phyloP scores from a whole-genome alignment of 257 asterid genomes.

The Fraxinus americana region DNA sequence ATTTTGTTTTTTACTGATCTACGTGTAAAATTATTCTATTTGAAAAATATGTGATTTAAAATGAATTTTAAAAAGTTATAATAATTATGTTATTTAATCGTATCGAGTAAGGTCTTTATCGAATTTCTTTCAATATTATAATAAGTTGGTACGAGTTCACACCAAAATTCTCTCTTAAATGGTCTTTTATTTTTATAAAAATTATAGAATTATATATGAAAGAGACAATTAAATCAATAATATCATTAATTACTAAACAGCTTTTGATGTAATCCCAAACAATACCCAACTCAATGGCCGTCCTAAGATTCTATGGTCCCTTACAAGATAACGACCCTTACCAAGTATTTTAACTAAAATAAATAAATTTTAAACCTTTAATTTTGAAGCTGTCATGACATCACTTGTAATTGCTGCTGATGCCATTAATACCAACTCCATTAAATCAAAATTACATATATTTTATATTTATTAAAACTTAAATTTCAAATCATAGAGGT shows the following conservation, averaged over 20 bases:
- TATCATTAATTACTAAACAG: conserved; percentile 49
- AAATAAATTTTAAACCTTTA: neutral
- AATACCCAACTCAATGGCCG: conserved; percentile 64
- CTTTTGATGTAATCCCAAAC: conserved; percentile 57
- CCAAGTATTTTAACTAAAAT: neutral
- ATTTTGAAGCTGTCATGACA: conserved; percentile 1
- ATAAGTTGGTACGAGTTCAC: no score
- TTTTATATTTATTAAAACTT: conserved; percentile 20
- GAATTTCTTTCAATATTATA: no score
- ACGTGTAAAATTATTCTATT: no score
- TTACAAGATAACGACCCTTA: conserved; percentile 46
- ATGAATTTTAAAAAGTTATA: no score
- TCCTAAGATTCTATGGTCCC: conserved; percentile 78
- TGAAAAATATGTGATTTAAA: no score
- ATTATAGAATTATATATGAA: neutral
- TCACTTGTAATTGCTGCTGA: conserved; percentile 32
- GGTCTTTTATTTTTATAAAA: neutral
- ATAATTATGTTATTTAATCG: no score
- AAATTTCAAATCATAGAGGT: conserved; percentile 21
- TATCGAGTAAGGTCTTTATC: no score
- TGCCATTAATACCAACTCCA: conserved; percentile 71
- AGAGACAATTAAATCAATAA: conserved; percentile 40
- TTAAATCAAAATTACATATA: conserved; percentile 24
- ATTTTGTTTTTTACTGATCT: no score
- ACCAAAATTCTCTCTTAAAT: neutral